A percentile compares a stretch with the other conserved stretches of the same genome.
Conservation (phyloP, 371 early-diverging fungal species). For the Catenaria anguillulae region DNA sequence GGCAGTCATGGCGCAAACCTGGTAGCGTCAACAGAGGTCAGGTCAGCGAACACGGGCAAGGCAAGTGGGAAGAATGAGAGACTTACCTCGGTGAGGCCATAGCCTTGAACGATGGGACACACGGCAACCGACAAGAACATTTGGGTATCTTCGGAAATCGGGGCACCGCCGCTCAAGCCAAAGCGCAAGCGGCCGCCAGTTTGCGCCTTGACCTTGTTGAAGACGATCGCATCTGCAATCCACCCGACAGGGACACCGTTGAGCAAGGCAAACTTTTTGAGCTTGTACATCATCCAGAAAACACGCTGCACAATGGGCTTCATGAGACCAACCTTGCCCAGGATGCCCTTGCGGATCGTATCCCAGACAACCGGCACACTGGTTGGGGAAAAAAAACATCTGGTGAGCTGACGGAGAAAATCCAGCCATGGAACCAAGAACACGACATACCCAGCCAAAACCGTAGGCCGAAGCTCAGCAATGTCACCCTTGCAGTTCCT, state of each 20-base stretch:
- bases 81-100: slow-evolving; percentile 51
- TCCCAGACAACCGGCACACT: neutral
- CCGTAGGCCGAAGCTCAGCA: neutral
- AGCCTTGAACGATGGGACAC: slow-evolving; percentile 78
- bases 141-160: slow-evolving; percentile 69
- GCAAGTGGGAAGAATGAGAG: too few species aligned
- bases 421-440: too few species aligned
- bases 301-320: slow-evolving; percentile 48
- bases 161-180: slow-evolving; percentile 89
- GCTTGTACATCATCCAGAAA: slow-evolving; percentile 54
- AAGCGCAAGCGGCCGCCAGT: slow-evolving; percentile 84
- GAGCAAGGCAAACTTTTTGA: slow-evolving; percentile 37
- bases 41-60: too few species aligned
- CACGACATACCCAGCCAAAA: too few species aligned
- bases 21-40: too few species aligned
- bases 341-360: slow-evolving; percentile 42
- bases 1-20: slow-evolving; percentile 19
- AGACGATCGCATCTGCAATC: slow-evolving; percentile 56
- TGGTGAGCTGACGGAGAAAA: too few species aligned
- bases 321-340: slow-evolving; percentile 47
- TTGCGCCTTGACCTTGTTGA: slow-evolving; percentile 72
- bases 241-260: slow-evolving; percentile 43
- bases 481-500: slow-evolving; percentile 91
- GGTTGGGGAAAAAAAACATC: too few species aligned
- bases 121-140: slow-evolving; percentile 67